These are phyloP conservation scores for Arthrobotrys entomopaga DNA, from an alignment of 2,329 filamentous ascomycete species.

Conservation along the genomic window DNA sequence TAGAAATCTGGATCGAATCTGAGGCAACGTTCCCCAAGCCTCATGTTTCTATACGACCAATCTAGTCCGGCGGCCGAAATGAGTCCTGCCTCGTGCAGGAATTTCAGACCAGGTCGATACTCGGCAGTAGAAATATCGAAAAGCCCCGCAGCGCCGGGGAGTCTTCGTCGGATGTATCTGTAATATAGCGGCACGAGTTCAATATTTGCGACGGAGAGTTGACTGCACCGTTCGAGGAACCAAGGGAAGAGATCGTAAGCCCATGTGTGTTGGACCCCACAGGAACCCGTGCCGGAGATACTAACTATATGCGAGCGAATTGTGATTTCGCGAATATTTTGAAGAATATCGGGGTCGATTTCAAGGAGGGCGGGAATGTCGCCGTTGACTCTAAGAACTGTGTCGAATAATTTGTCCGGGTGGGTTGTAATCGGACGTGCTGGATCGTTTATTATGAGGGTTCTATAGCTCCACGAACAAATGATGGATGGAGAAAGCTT, in stretches of 20 bases:
- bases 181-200: neutral
- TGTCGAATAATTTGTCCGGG: slow-evolving; percentile 21
- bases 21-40: neutral
- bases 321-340: slow-evolving; percentile 17
- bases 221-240: slow-evolving; percentile 14
- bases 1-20: neutral
- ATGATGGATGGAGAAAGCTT: slow-evolving; percentile 8
- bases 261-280: slow-evolving; percentile 20
- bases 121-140: neutral
- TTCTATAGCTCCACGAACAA: slow-evolving; percentile 16
- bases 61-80: neutral
- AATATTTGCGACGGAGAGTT: slow-evolving; percentile 16
- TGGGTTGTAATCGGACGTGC: slow-evolving; percentile 11
- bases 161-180: neutral
- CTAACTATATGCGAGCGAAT: slow-evolving; percentile 31
- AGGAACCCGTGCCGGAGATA: slow-evolving; percentile 1
- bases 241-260: slow-evolving; percentile 26
- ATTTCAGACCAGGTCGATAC: neutral
- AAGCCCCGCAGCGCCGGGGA: too few species aligned
- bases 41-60: neutral
- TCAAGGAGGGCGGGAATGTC: slow-evolving; percentile 13
- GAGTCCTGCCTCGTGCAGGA: neutral
- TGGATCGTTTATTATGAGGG: slow-evolving; percentile 31
- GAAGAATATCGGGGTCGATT: slow-evolving; percentile 5
- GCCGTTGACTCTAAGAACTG: slow-evolving; percentile 14